Conservation (phyloP, 352 stramenopile species). For the Lagenidium giganteum region DNA sequence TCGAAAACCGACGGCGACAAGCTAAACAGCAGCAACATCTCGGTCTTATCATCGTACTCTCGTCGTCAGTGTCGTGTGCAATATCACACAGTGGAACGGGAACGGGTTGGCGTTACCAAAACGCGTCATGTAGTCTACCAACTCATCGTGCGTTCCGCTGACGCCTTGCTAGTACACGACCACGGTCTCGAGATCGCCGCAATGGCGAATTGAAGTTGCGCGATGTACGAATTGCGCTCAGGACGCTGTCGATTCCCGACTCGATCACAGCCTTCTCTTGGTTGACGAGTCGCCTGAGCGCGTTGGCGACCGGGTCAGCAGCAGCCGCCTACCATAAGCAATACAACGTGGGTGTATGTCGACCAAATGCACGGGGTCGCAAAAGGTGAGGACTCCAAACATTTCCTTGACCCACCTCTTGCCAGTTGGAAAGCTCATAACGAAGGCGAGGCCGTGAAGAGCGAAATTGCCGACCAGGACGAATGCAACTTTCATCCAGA, state of each 20-base stretch:
- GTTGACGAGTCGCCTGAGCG: too few relatives aligned
- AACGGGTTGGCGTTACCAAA: constrained; percentile 42
- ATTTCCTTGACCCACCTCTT: constrained; percentile 30
- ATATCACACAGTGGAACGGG: constrained; percentile 45
- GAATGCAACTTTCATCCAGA: too few relatives aligned
- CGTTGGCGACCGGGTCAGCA: constrained; percentile 31
- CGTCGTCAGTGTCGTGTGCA: constrained; percentile 41
- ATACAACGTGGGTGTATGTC: constrained; percentile 50
- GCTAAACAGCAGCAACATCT: constrained; percentile 23
- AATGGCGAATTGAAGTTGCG: constrained; percentile 20
- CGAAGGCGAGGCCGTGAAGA: too few relatives aligned
- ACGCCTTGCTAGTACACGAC: constrained; percentile 38
- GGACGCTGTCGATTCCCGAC: constrained; percentile 27
- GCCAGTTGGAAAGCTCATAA: too few relatives aligned
- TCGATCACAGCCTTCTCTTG: constrained; percentile 26
- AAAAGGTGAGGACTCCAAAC: constrained; percentile 37
- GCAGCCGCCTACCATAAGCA: constrained; percentile 33
- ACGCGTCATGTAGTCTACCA: constrained; percentile 26
- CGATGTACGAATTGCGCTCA: constrained; percentile 19
- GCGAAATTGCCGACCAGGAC: too few relatives aligned
- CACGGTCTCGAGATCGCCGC: constrained; percentile 29
- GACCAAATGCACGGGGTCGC: constrained; percentile 32
- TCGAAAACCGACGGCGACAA: constrained; percentile 22
- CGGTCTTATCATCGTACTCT: constrained; percentile 26
- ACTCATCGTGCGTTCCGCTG: constrained; percentile 22